These are phyloP conservation scores for Dioscorea zingiberensis DNA, from an alignment of 106 monocot species.

Conservation along the genomic window DNA sequence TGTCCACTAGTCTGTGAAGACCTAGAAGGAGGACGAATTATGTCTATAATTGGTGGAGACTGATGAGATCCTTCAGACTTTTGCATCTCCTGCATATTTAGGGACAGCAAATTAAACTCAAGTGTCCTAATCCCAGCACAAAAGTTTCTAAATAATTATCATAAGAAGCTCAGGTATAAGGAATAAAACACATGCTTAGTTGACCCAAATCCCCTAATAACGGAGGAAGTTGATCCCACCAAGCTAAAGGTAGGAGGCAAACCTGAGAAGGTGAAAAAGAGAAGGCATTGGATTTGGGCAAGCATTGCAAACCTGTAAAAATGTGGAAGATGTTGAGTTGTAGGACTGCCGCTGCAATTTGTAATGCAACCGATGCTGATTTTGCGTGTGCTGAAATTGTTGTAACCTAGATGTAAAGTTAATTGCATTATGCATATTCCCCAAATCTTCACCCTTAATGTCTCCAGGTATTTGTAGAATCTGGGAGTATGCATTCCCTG, in stretches of 20 bases:
- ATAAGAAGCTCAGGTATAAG: no score
- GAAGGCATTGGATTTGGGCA: no score
- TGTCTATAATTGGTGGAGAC: constrained; percentile 18
- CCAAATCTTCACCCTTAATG: constrained; percentile 23
- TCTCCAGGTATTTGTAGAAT: constrained; percentile 28
- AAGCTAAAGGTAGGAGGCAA: no score
- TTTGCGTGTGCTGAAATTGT: constrained; percentile 54
- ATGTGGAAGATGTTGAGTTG: constrained; percentile 16
- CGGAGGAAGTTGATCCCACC: no score
- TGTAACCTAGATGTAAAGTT: constrained; percentile 53
- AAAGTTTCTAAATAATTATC: no score
- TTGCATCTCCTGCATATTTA: constrained; percentile 23
- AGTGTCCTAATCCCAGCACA: no score
- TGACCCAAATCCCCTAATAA: no score
- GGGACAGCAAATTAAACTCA: no score
- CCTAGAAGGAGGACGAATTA: constrained; percentile 26
- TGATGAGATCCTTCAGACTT: constrained; percentile 27
- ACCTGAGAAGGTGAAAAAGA: not conserved
- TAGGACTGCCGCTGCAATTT: constrained; percentile 23
- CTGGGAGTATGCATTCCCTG: constrained; percentile 39
- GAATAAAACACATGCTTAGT: no score
- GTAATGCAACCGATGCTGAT: constrained; percentile 39
- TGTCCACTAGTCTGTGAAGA: constrained; percentile 16
- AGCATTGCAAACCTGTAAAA: constrained; percentile 43
- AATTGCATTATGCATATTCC: constrained; percentile 31